These are phyloP conservation scores for Microbotryum intermedium DNA, from an alignment of 1,284 basidiomycete species.

Conservation along the genomic window DNA sequence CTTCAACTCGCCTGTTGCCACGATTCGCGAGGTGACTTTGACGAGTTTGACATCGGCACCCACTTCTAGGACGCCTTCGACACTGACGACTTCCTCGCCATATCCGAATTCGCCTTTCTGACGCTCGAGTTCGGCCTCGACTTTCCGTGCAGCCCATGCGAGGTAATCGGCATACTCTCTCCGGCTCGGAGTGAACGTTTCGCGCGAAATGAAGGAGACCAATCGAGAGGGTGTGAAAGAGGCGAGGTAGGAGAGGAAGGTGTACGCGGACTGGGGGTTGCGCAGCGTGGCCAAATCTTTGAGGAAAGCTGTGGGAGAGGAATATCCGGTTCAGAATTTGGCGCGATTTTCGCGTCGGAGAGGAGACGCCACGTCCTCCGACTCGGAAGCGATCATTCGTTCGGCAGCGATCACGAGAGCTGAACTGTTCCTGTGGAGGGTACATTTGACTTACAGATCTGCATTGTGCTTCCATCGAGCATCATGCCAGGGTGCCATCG, in stretches of 20 bases:
- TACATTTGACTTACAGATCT: constrained; percentile 40
- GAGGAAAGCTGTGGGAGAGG: constrained; percentile 45
- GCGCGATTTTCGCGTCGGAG: too few relatives aligned
- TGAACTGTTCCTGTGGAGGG: neutral
- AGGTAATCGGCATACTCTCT: constrained; percentile 51
- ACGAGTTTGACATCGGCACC: constrained; percentile 13
- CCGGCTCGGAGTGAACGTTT: constrained; percentile 40
- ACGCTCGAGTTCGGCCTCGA: constrained; percentile 39
- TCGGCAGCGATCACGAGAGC: too few relatives aligned
- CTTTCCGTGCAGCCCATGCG: constrained; percentile 46
- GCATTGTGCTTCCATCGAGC: constrained; percentile 52
- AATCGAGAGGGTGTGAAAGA: constrained; percentile 45
- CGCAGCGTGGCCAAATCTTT: constrained; percentile 55
- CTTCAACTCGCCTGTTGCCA: constrained; percentile 6
- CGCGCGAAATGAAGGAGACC: constrained; percentile 44
- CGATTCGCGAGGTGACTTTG: constrained; percentile 9
- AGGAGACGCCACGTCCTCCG: too few relatives aligned
- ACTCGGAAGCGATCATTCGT: neutral
- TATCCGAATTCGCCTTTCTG: constrained; percentile 46
- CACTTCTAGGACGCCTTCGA: constrained; percentile 16
- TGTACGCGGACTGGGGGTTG: constrained; percentile 50
- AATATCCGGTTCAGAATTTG: neutral
- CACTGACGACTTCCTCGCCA: constrained; percentile 47
- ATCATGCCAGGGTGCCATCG: constrained; percentile 52
- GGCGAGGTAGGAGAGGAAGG: constrained; percentile 53